These are phyloP conservation scores for Cladosporium sp. DNA, from an alignment of 2,329 filamentous ascomycete species.

Conservation along the genomic window DNA sequence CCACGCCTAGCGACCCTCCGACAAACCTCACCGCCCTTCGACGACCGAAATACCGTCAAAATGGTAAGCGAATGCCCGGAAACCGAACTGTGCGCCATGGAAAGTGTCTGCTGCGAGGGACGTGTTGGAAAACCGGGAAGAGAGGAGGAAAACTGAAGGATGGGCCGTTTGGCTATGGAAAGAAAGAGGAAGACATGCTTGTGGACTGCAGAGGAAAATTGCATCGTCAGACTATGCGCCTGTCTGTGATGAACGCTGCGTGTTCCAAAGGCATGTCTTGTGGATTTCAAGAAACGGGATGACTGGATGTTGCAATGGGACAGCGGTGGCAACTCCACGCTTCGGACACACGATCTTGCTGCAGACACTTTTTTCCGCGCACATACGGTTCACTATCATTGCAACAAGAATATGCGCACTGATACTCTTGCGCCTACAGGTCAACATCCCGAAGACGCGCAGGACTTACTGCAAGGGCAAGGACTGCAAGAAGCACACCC, in stretches of 20 bases:
- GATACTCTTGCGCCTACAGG: conserved; percentile 54
- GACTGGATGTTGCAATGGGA: conserved; percentile 21
- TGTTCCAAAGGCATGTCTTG: conserved; percentile 1
- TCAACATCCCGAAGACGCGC: conserved; percentile 98
- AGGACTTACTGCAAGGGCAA: conserved; percentile 98
- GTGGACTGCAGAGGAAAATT: not conserved
- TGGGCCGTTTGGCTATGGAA: not conserved
- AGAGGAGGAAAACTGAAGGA: not conserved
- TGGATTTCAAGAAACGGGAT: conserved; percentile 15
- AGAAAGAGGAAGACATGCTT: conserved; percentile 9
- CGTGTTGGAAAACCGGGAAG: not conserved
- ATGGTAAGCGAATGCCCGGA: conserved; percentile 25
- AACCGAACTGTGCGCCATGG: not conserved
- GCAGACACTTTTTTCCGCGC: conserved; percentile 18
- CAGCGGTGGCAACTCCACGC: conserved; percentile 15
- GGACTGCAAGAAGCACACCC: conserved; percentile 75
- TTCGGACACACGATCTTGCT: conserved; percentile 15
- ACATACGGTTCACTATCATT: conserved; percentile 17
- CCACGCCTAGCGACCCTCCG: conserved; percentile 18
- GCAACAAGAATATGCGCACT: conserved; percentile 11
- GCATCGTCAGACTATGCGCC: not conserved
- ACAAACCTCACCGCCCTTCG: conserved; percentile 22
- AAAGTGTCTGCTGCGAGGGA: conserved; percentile 16
- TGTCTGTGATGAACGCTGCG: conserved; percentile 10
- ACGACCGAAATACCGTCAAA: conserved; percentile 26